These are phyloP conservation scores for Dactylellina parvicollis DNA, from an alignment of 2,329 filamentous ascomycete genomes.

Conservation along the genomic window DNA sequence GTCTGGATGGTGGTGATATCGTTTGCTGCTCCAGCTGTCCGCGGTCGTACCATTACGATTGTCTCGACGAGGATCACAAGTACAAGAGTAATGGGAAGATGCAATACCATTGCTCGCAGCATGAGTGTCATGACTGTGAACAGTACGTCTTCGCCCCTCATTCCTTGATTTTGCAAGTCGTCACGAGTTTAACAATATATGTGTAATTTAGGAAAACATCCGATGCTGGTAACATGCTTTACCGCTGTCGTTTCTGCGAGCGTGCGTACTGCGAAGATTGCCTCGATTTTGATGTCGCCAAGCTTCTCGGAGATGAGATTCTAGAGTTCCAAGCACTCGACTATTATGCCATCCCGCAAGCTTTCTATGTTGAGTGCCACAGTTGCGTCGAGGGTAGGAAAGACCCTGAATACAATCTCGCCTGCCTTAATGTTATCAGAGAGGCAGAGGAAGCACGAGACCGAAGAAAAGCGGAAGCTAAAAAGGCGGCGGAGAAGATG, in stretches of 20 bases:
- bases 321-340: slow-evolving; percentile 67
- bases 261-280: slow-evolving; percentile 70
- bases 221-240: slow-evolving; percentile 62
- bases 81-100: slow-evolving; percentile 60
- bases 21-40: slow-evolving; percentile 67
- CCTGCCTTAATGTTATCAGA: slow-evolving; percentile 43
- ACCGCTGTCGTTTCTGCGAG: slow-evolving; percentile 68
- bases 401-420: slow-evolving; percentile 44
- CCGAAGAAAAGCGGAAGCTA: slow-evolving; percentile 23
- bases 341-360: slow-evolving; percentile 57
- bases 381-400: slow-evolving; percentile 46
- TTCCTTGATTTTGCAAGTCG: not conserved
- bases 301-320: slow-evolving; percentile 66
- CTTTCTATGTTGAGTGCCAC: slow-evolving; percentile 51
- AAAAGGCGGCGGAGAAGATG: slow-evolving; percentile 42
- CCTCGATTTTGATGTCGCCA: slow-evolving; percentile 66
- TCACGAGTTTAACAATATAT: not conserved
- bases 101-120: slow-evolving; percentile 68
- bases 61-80: slow-evolving; percentile 64
- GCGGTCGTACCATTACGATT: slow-evolving; percentile 67
- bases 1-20: slow-evolving; percentile 65
- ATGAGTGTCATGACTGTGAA: slow-evolving; percentile 67
- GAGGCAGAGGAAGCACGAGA: slow-evolving; percentile 42
- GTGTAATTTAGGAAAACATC: slow-evolving; percentile 49
- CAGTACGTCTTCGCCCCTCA: slow-evolving; percentile 62